Base-by-base conservation (phyloP, 371 early-diverging fungal species). In the Chytridium lagenaria region DNA sequence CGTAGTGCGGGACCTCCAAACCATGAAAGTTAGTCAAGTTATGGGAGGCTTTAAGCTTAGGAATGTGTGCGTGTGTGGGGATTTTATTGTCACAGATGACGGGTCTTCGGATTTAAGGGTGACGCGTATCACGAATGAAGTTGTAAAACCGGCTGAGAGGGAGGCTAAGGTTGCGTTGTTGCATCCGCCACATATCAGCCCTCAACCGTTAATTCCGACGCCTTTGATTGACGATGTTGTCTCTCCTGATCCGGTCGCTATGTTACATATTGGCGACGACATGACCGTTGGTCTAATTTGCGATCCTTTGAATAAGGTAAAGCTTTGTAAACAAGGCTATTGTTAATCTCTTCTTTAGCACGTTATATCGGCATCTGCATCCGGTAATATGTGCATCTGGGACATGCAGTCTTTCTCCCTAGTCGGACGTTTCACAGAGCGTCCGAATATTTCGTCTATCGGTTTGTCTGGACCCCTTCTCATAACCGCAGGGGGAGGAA, bases 1-100 rank as follows among this genome's bases (percentile, higher is more conserved):
- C 26, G 55, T 52, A 23, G 55, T 52, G 16, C 12, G 55, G 26
- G 55, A 52, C 55, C 55, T 52, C 26, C n/a, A 5, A 26, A 22
- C 55, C 55, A 52, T 52, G 55, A 52, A 52, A 23, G 55, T 52
- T 5, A 5, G 7, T 12, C 12, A 23, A 10, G 55, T 52, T 10
- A n/a, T 52, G 55, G 55, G 55, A 12, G 55, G 55, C 12, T 52
- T 15, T 23, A 52, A 52, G 55, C 55, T 52, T 52, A 10, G 55
- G 26, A 52, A 52, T 26, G 55, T 52, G 5, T 52, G 55, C 26
- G 26, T 52, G 7, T 52, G 55, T 26, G 55, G 23, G 16, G 55
- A 52, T n/a, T 52, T n/a, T 26, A 52, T 52, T 26, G 55, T 52
- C 12, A 52, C 55, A 7, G 55, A 52, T 52, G 55, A 52, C 26